Conservation (phyloP, 108 stramenopile genomes). For the Chaetoceros tenuissimus region DNA sequence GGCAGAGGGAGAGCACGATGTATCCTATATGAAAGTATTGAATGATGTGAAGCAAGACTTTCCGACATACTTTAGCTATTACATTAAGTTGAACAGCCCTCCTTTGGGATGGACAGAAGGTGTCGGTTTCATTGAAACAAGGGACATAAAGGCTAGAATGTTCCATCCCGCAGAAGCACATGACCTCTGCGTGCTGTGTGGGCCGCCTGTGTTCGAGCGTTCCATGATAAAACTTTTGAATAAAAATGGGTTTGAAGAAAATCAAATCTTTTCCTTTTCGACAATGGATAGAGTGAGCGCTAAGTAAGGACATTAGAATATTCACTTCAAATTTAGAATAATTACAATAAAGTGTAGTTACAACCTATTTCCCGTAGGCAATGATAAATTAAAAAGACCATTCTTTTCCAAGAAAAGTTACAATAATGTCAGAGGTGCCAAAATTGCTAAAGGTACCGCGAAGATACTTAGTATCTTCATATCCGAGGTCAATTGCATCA, state of each 20-base stretch:
- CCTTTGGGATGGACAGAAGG: constrained; percentile 48
- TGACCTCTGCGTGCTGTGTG: constrained; percentile 35
- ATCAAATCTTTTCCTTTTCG: constrained; percentile 26
- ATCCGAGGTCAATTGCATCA: constrained; percentile 45
- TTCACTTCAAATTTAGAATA: too few species aligned
- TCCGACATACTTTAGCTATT: constrained; percentile 22
- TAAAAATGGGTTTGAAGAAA: constrained; percentile 16
- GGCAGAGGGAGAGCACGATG: constrained; percentile 25
- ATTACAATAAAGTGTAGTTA: too few species aligned
- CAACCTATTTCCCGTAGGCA: too few species aligned
- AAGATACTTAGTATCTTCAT: constrained; percentile 28
- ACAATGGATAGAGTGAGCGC: constrained; percentile 19
- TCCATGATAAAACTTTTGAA: constrained; percentile 25
- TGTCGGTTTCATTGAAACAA: constrained; percentile 33
- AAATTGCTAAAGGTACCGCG: constrained; percentile 45
- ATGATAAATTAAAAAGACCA: background rate
- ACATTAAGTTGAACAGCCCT: constrained; percentile 30
- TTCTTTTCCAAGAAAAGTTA: constrained; percentile 11
- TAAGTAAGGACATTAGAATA: too few species aligned
- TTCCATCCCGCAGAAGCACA: constrained; percentile 21
- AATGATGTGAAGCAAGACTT: constrained; percentile 11
- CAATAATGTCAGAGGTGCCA: constrained; percentile 55
- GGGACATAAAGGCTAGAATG: constrained; percentile 18
- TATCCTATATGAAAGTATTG: constrained; percentile 33
- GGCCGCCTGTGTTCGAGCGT: constrained; percentile 35